These are phyloP conservation scores for Pseudopithomyces maydicus DNA, from an alignment of 2,329 filamentous ascomycete species.

Conservation along the genomic window DNA sequence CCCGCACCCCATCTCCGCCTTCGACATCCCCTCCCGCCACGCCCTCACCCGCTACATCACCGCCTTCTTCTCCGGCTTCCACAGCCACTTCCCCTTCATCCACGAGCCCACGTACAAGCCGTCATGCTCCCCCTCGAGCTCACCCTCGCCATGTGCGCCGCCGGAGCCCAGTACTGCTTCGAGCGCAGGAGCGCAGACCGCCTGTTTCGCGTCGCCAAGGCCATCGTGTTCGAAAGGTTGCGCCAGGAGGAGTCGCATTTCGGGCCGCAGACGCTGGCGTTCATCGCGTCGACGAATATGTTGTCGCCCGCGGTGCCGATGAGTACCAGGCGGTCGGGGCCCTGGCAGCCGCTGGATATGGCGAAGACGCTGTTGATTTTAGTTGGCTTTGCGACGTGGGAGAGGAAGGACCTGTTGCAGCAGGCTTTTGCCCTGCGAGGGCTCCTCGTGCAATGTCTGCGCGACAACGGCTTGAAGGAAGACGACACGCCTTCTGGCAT, in stretches of 20 bases:
- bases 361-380: slow-evolving; percentile 36
- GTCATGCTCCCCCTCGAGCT: slow-evolving; percentile 37
- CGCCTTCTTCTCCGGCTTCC: slow-evolving; percentile 38
- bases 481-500: slow-evolving; percentile 10
- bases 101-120: slow-evolving; percentile 39
- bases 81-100: slow-evolving; percentile 41
- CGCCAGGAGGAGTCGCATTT: slow-evolving; percentile 31
- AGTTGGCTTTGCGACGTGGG: slow-evolving; percentile 40
- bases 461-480: slow-evolving; percentile 34
- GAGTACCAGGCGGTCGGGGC: slow-evolving; percentile 20
- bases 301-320: slow-evolving; percentile 12
- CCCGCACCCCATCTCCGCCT: slow-evolving; percentile 24
- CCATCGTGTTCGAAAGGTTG: slow-evolving; percentile 33
- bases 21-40: slow-evolving; percentile 37
- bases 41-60: slow-evolving; percentile 37
- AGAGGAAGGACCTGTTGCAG: slow-evolving; percentile 33
- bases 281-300: slow-evolving; percentile 20
- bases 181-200: slow-evolving; percentile 34
- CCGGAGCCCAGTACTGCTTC: slow-evolving; percentile 42
- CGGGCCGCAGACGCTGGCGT: slow-evolving; percentile 27
- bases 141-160: slow-evolving; percentile 38
- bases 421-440: slow-evolving; percentile 36
- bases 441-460: slow-evolving; percentile 32
- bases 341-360: slow-evolving; percentile 33
- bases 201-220: slow-evolving; percentile 35